Conservation (phyloP, 352 stramenopile genomes). For the Globisporangium paroecandrum region DNA sequence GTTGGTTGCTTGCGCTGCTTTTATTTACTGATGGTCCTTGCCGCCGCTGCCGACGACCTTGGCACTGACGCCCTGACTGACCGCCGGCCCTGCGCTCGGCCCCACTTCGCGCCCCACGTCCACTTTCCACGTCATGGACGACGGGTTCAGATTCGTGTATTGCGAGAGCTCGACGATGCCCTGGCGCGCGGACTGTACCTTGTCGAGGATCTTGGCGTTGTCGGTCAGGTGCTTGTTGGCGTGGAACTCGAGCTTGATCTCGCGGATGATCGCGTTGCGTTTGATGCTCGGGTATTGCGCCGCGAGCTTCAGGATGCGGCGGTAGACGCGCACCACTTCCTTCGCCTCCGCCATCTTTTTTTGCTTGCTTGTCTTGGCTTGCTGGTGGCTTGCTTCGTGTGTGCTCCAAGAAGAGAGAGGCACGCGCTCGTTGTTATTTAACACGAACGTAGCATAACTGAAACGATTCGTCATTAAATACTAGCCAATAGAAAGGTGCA, state of each 20-base stretch:
- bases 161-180: slow-evolving; percentile 76
- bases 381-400: slow-evolving; percentile 14
- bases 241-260: slow-evolving; percentile 87
- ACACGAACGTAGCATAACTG: neutral
- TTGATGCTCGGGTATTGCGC: slow-evolving; percentile 84
- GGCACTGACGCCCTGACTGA: slow-evolving; percentile 23
- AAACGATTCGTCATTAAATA: neutral
- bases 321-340: slow-evolving; percentile 76
- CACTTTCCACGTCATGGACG: slow-evolving; percentile 58
- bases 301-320: slow-evolving; percentile 79
- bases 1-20: neutral
- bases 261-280: slow-evolving; percentile 69
- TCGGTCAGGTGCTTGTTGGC: slow-evolving; percentile 68
- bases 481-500: neutral
- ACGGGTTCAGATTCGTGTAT: slow-evolving; percentile 68
- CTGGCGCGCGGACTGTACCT: slow-evolving; percentile 59
- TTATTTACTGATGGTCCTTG: slow-evolving; percentile 10
- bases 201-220: slow-evolving; percentile 52
- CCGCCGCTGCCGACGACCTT: slow-evolving; percentile 45
- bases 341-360: slow-evolving; percentile 34
- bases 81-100: slow-evolving; percentile 12
- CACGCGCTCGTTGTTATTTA: neutral
- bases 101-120: slow-evolving; percentile 62
- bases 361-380: neutral
- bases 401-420: neutral